Evolutionary conservation across 768 basidiomycete species (phyloP).

Genomic region (Tulasnella sp.): DNA sequence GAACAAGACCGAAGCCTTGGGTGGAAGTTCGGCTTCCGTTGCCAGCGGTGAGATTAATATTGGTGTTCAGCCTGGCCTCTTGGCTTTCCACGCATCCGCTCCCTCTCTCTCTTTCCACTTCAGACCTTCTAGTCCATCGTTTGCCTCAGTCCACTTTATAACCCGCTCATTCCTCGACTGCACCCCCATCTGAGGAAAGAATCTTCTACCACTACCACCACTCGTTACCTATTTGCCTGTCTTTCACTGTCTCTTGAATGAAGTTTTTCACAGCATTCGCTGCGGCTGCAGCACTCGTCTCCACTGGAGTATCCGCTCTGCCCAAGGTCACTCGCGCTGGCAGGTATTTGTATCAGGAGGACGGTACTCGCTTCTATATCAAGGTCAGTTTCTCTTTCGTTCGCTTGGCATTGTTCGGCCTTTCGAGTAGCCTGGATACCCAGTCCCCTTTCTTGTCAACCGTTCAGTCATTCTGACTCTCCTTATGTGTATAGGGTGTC

Average conservation of each 20-base stretch:
- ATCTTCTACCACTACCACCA: not conserved
- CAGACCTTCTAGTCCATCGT: not conserved
- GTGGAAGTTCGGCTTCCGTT: not conserved
- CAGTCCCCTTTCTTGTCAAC: not conserved
- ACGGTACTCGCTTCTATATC: conserved; percentile 82
- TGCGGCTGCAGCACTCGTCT: conserved; percentile 46
- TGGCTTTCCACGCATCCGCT: not conserved
- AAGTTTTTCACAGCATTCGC: conserved; percentile 22
- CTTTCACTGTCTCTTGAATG: conserved; percentile 13
- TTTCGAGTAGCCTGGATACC: not conserved
- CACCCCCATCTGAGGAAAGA: not conserved
- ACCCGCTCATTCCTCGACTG: not conserved
- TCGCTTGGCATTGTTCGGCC: not conserved
- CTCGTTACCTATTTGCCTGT: not conserved
- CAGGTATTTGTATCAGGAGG: conserved; percentile 77
- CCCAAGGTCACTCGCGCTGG: conserved; percentile 69
- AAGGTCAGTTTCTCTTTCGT: conserved; percentile 47
- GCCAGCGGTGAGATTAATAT: not conserved
- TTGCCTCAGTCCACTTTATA: conserved; percentile 13
- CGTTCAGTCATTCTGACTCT: not conserved
- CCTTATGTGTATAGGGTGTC: conserved; percentile 51
- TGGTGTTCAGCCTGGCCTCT: not conserved
- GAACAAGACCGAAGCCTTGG: not conserved
- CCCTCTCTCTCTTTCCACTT: not conserved
- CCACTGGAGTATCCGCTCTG: conserved; percentile 63